These are phyloP conservation scores for Xanthoceras sorbifolium DNA, from an alignment of 345 rosid genomes.

Conservation along the genomic window DNA sequence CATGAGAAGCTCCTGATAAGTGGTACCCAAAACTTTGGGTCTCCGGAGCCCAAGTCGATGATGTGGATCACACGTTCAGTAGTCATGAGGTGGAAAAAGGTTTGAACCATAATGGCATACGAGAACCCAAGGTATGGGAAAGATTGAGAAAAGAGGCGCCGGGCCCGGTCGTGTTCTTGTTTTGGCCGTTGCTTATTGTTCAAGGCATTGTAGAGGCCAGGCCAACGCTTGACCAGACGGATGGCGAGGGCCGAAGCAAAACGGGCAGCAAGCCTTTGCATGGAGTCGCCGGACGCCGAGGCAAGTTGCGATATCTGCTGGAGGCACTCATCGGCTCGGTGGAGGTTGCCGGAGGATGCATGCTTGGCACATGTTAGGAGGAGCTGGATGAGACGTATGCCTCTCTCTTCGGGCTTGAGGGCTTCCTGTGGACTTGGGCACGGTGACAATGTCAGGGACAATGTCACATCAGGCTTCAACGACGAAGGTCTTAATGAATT, in stretches of 20 bases:
- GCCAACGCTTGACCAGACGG: slow-evolving; percentile 56
- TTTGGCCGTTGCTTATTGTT: slow-evolving; percentile 22
- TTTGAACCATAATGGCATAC: slow-evolving; percentile 26
- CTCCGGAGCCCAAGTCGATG: slow-evolving; percentile 48
- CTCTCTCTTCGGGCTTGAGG: slow-evolving; percentile 38
- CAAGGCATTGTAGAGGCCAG: slow-evolving; percentile 45
- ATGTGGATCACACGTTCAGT: slow-evolving; percentile 40
- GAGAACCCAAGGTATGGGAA: slow-evolving; percentile 42
- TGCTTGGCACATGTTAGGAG: slow-evolving; percentile 49
- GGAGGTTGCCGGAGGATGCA: slow-evolving; percentile 51
- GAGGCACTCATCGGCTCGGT: slow-evolving; percentile 44
- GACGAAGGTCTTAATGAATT: slow-evolving; percentile 16
- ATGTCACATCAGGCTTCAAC: slow-evolving; percentile 42
- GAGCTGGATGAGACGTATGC: slow-evolving; percentile 50
- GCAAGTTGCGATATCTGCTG: slow-evolving; percentile 42
- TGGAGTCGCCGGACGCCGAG: slow-evolving; percentile 47
- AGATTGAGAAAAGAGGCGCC: slow-evolving; percentile 21
- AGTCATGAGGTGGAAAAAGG: slow-evolving; percentile 32
- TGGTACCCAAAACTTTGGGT: slow-evolving; percentile 39
- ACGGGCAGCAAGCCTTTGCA: slow-evolving; percentile 49
- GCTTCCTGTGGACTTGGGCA: slow-evolving; percentile 11
- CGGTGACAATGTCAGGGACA: slow-evolving; percentile 44
- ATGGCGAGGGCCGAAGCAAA: slow-evolving; percentile 49
- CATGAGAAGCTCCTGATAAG: slow-evolving; percentile 39
- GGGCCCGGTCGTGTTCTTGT: slow-evolving; percentile 6